phyloP scores from a whole-genome alignment of 306 rosid genomes.

The Citrullus mucosospermus region DNA sequence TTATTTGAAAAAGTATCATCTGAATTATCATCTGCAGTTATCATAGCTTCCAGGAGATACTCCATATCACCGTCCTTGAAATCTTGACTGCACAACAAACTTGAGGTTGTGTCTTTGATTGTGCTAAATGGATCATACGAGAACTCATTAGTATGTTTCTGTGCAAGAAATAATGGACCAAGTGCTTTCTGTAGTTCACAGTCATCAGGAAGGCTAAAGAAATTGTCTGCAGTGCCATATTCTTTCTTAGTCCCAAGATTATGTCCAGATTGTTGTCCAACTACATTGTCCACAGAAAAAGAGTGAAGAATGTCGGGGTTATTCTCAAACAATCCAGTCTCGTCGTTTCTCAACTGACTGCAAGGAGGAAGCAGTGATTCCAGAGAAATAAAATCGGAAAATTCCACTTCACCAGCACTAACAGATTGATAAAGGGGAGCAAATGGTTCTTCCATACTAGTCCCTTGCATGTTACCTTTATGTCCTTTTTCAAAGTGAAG shows the following conservation, averaged over 20 bases:
- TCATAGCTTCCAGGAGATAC: slow-evolving; percentile 29
- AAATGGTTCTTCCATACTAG: slow-evolving; percentile 7
- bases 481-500: slow-evolving; percentile 13
- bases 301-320: slow-evolving; percentile 15
- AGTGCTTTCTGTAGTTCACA: slow-evolving; percentile 51
- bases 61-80: slow-evolving; percentile 18
- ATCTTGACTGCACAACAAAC: slow-evolving; percentile 20
- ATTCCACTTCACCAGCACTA: slow-evolving; percentile 17
- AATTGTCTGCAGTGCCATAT: slow-evolving; percentile 12
- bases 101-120: slow-evolving; percentile 26
- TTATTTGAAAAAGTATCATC: slow-evolving; percentile 30
- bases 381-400: slow-evolving; percentile 23
- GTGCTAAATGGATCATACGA: slow-evolving; percentile 14
- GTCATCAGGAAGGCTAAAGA: slow-evolving; percentile 30
- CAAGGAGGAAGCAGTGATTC: slow-evolving; percentile 27
- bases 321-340: slow-evolving; percentile 29
- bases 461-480: slow-evolving; percentile 14
- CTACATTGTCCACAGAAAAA: slow-evolving; percentile 13
- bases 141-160: slow-evolving; percentile 17
- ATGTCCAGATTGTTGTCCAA: slow-evolving; percentile 21
- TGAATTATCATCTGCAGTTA: slow-evolving; percentile 19
- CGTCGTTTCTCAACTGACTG: slow-evolving; percentile 17
- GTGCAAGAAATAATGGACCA: slow-evolving; percentile 25
- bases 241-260: slow-evolving; percentile 9
- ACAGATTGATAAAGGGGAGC: slow-evolving; percentile 6